Evolutionary conservation across 2,329 filamentous ascomycete species (phyloP), one percentile per base, ranked within the genome.

Genomic region (Paracoccidioides brasiliensis): DNA sequence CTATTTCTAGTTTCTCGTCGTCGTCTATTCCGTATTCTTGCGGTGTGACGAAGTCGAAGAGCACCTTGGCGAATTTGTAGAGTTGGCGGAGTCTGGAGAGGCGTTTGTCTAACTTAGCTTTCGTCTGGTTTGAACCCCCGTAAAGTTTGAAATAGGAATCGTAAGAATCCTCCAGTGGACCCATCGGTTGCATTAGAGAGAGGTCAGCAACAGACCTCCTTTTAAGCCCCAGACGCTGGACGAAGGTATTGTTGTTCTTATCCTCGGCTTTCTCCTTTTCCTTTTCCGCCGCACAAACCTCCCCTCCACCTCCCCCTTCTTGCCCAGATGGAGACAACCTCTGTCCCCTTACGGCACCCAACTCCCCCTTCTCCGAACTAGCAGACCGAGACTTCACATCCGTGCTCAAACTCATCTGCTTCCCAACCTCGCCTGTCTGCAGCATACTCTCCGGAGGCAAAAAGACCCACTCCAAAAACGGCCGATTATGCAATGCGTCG

Each of bases 11-110:
- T 76, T 98, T 98, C 72, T 98, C 93, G 57, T 83, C 85, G 66
- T 96, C 87, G 3, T 87, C 89, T 62, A 98, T 98, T 54, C 93
- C 93, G 66, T 98, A 98, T 71, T 98, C 93, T 66, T 98, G 93
- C 0, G 93, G 93, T 55, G 93, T 95, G 64, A 98, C 95, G 69
- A 96, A 98, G 71, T 98, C 93, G 66, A 98, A 98, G 12, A 98
- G 75, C 10, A 97, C 85, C 72, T 98, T 98, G 56, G 89, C 88
- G 49, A 96, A 78, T 63, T 88, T 88, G 72, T 97, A 98, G 55
- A 98, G 77, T 70, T 98, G 90, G 59, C 93, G 84, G 45, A 98
- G 78, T 59, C 93, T 93, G 62, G 90, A 86, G 10, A 97, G 84
- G 5, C 90, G 82, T 35, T 83, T 85, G 65, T 97, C 91, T 14